Conservation (phyloP, 2,329 filamentous ascomycete genomes). For the Hymenoscyphus scutula region DNA sequence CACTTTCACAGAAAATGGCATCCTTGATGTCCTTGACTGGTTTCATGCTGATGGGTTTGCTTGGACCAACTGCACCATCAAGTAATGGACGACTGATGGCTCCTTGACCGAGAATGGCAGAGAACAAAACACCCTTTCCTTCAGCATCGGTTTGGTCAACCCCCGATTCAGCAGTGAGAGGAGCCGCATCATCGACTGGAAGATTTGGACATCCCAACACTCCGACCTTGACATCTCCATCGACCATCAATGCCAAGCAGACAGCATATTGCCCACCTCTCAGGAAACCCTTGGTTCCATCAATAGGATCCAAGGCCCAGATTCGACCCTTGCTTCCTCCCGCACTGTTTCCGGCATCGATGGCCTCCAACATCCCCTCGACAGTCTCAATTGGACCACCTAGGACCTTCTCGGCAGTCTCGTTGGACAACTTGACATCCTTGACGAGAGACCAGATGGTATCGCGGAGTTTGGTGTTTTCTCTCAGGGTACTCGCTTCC, state of each 20-base stretch:
- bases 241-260: conserved; percentile 85
- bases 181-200: conserved; percentile 75
- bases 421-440: conserved; percentile 66
- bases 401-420: conserved; percentile 61
- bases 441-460: conserved; percentile 84
- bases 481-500: conserved; percentile 76
- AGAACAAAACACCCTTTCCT: conserved; percentile 83
- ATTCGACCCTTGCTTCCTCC: conserved; percentile 76
- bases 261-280: conserved; percentile 96
- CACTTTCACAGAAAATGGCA: conserved; percentile 94
- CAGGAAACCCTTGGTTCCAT: conserved; percentile 96
- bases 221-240: conserved; percentile 90
- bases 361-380: conserved; percentile 64
- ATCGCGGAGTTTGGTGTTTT: conserved; percentile 65
- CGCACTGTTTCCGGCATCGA: conserved; percentile 66
- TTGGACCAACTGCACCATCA: conserved; percentile 50
- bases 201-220: conserved; percentile 96
- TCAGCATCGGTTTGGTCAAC: conserved; percentile 69
- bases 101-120: conserved; percentile 75
- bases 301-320: conserved; percentile 96
- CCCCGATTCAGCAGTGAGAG: conserved; percentile 70
- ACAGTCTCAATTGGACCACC: conserved; percentile 66
- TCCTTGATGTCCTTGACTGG: conserved; percentile 68
- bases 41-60: conserved; percentile 75
- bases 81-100: conserved; percentile 75